Conservation (phyloP, 2,329 filamentous ascomycete genomes). For the Trichoderma harzianum region DNA sequence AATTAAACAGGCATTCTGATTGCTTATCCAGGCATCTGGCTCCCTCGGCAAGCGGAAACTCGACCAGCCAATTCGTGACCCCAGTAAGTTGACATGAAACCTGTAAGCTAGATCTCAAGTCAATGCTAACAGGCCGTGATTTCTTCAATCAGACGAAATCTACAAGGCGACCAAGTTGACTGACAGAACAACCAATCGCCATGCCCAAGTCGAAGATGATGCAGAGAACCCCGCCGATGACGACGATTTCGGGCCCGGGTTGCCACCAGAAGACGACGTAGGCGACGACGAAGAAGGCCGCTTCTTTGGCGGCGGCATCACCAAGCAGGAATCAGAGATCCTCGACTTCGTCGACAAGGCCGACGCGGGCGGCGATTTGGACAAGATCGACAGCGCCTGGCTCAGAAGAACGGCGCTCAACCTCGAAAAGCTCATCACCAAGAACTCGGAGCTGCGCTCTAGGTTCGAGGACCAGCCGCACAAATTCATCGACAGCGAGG, state of each 20-base stretch:
- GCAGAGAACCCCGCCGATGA: slow-evolving; percentile 50
- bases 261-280: slow-evolving; percentile 50
- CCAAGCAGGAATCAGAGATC: slow-evolving; percentile 73
- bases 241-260: slow-evolving; percentile 45
- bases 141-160: slow-evolving; percentile 47
- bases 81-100: slow-evolving; percentile 46
- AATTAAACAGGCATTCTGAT: not conserved
- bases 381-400: slow-evolving; percentile 82
- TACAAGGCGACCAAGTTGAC: slow-evolving; percentile 60
- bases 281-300: slow-evolving; percentile 84
- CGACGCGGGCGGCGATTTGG: slow-evolving; percentile 45
- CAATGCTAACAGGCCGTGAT: not conserved
- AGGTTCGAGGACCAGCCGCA: slow-evolving; percentile 76
- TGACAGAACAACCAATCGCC: slow-evolving; percentile 43
- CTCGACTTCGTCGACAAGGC: slow-evolving; percentile 77
- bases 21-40: slow-evolving; percentile 38
- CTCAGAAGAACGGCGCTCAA: slow-evolving; percentile 74
- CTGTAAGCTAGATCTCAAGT: not conserved
- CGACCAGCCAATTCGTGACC: slow-evolving; percentile 58
- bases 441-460: slow-evolving; percentile 84
- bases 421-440: slow-evolving; percentile 87
- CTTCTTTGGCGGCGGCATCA: slow-evolving; percentile 92
- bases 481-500: slow-evolving; percentile 82
- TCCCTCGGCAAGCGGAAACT: slow-evolving; percentile 60
- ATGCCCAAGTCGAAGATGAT: slow-evolving; percentile 43